These are phyloP conservation scores for Acacia concinna DNA, from an alignment of 331 rosid species.

Conservation along the genomic window DNA sequence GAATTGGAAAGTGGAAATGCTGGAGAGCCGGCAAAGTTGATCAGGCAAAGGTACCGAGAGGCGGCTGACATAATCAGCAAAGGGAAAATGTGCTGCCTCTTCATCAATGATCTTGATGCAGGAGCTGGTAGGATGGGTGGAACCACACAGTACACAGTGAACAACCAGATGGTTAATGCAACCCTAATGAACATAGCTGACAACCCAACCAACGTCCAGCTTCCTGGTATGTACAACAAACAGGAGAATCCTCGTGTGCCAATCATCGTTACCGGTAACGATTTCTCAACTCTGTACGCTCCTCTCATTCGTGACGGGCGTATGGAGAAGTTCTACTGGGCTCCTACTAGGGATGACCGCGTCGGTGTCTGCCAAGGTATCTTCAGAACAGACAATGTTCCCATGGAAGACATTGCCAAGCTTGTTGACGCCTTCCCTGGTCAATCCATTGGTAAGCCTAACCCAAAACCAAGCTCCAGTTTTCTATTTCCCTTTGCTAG, in stretches of 20 bases:
- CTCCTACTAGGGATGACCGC: conserved; percentile 86
- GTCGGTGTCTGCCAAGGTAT: conserved; percentile 87
- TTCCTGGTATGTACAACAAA: conserved; percentile 98
- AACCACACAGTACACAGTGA: conserved; percentile 93
- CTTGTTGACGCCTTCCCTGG: conserved; percentile 94
- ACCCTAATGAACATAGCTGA: conserved; percentile 98
- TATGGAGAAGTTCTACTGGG: conserved; percentile 99
- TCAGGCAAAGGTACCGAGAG: conserved; percentile 92
- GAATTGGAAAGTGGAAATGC: conserved; percentile 97
- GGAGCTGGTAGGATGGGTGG: conserved; percentile 97
- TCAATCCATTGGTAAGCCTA: conserved; percentile 76
- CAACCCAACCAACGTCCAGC: conserved; percentile 91
- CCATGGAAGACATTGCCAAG: conserved; percentile 57
- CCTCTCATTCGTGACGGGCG: conserved; percentile 99
- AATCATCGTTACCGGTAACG: conserved; percentile 87
- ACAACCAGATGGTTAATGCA: conserved; percentile 98
- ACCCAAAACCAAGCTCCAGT: not conserved
- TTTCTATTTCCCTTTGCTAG: not conserved
- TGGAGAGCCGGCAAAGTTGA: conserved; percentile 94
- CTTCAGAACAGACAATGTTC: conserved; percentile 61
- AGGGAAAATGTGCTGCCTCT: conserved; percentile 88
- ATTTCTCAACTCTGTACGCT: conserved; percentile 91
- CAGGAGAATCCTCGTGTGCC: conserved; percentile 94
- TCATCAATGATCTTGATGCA: conserved; percentile 96
- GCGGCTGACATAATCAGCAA: conserved; percentile 85